These are phyloP conservation scores for Picea glauca DNA, from an alignment of 75 land plant genomes.

Conservation along the genomic window DNA sequence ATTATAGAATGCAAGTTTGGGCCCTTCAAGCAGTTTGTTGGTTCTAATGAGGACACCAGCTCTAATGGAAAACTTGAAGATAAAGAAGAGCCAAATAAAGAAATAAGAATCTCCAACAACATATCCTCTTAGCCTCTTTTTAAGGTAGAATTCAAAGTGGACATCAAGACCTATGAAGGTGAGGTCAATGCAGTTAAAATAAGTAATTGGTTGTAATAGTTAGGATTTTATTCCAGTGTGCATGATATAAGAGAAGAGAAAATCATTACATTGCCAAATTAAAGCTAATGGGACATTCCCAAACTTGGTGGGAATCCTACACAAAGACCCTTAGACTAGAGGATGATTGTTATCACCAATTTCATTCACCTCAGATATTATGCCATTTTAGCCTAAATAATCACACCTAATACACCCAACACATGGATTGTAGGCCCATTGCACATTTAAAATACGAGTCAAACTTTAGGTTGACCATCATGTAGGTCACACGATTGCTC, in stretches of 20 bases:
- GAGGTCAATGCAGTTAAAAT: not conserved
- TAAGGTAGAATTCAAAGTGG: not conserved
- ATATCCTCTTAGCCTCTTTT: not conserved
- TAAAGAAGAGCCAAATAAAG: too few species aligned
- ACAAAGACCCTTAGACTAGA: not conserved
- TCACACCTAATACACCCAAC: slow-evolving; percentile 5
- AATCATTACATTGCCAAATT: not conserved
- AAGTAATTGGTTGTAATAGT: not conserved
- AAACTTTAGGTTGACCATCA: too few species aligned
- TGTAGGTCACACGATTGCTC: too few species aligned
- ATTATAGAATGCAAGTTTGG: too few species aligned
- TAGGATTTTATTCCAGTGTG: not conserved
- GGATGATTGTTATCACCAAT: not conserved
- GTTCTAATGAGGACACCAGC: too few species aligned
- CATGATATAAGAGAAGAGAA: not conserved
- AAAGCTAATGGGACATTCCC: not conserved
- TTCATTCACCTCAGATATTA: too few species aligned
- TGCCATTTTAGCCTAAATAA: too few species aligned
- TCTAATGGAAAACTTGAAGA: too few species aligned
- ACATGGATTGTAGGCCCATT: too few species aligned
- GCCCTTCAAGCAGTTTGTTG: too few species aligned
- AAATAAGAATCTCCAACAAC: not conserved
- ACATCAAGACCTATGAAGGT: not conserved
- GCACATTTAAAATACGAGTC: too few species aligned
- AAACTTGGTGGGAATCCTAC: not conserved